Evolutionary conservation across 768 basidiomycete genomes (phyloP).

Genomic region (Tricholoma sp.): DNA sequence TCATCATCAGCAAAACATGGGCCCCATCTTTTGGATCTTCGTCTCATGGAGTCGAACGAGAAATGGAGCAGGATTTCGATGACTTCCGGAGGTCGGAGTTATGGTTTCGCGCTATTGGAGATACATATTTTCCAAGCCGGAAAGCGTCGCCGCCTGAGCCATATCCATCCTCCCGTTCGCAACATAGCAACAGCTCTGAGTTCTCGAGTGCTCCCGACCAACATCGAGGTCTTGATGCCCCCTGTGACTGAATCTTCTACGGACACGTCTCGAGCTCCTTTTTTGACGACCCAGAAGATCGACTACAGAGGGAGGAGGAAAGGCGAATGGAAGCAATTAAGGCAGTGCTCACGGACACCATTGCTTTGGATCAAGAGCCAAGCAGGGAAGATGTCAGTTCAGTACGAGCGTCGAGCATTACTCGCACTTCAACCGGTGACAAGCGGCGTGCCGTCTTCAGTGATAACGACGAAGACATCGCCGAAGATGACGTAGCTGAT

Average conservation of each 20-base stretch:
- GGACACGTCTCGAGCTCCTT: slow-evolving; percentile 59
- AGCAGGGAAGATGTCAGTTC: slow-evolving; percentile 7
- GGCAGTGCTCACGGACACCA: slow-evolving; percentile 93
- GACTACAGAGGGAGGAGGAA: slow-evolving; percentile 63
- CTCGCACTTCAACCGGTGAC: slow-evolving; percentile 3
- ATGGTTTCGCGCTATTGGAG: slow-evolving; percentile 85
- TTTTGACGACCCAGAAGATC: slow-evolving; percentile 83
- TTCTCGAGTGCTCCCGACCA: slow-evolving; percentile 36
- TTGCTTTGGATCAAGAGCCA: slow-evolving; percentile 70
- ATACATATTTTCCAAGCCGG: slow-evolving; percentile 41
- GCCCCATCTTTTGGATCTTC: too few species aligned
- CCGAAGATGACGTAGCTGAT: slow-evolving; percentile 41
- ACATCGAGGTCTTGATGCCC: slow-evolving; percentile 82
- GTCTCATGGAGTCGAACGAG: slow-evolving; percentile 76
- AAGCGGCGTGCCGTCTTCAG: slow-evolving; percentile 27
- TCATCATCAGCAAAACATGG: too few species aligned
- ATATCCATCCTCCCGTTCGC: slow-evolving; percentile 20
- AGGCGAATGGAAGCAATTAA: slow-evolving; percentile 94
- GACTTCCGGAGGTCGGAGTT: slow-evolving; percentile 85
- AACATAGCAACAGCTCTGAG: slow-evolving; percentile 17
- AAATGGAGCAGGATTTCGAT: slow-evolving; percentile 91
- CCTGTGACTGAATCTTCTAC: slow-evolving; percentile 48
- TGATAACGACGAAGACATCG: slow-evolving; percentile 42
- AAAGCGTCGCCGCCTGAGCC: neutral
- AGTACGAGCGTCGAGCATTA: slow-evolving; percentile 3